A percentile compares a stretch with the other conserved stretches of the same genome.
These are phyloP conservation scores for Termitomyces sp. DNA, from an alignment of 768 basidiomycete species.

Conservation along the genomic window DNA sequence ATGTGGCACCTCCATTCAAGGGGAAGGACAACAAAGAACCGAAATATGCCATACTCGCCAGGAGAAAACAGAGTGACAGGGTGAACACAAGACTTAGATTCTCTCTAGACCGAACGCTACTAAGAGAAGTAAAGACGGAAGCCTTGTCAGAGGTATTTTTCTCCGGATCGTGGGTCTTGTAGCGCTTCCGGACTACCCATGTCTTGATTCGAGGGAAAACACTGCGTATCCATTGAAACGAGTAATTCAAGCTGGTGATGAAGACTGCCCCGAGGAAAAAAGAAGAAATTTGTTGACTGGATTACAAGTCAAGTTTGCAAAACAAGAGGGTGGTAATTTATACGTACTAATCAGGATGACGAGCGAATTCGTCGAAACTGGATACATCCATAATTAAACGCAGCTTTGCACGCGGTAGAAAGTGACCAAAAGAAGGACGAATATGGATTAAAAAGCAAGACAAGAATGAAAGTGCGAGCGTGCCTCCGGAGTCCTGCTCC, in stretches of 20 bases:
- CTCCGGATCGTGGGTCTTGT: not conserved
- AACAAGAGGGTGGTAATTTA: not conserved
- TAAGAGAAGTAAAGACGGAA: conserved; percentile 1
- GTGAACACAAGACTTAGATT: conserved; percentile 8
- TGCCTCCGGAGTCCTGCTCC: conserved; percentile 7
- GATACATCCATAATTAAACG: conserved; percentile 1
- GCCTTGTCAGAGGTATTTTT: conserved; percentile 3
- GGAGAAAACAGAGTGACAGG: conserved; percentile 10
- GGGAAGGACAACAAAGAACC: conserved; percentile 10
- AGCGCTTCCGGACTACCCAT: conserved; percentile 4
- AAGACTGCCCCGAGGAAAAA: conserved; percentile 14
- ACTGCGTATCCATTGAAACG: conserved; percentile 6
- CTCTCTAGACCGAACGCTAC: not conserved
- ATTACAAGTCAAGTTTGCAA: not conserved
- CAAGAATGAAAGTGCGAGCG: not conserved
- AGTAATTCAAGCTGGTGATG: conserved; percentile 13
- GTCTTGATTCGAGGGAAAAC: not conserved
- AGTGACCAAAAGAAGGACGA: not conserved
- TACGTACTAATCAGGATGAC: conserved; percentile 11
- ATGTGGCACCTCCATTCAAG: not conserved
- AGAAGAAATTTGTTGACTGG: conserved; percentile 9
- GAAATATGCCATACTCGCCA: conserved; percentile 11
- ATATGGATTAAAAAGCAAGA: not conserved
- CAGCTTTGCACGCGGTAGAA: not conserved
- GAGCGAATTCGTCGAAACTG: conserved; percentile 6